Evolutionary conservation across 2,329 filamentous ascomycete genomes (phyloP), one percentile per base, ranked within the genome.

Genomic region (Aureobasidium sp.): DNA sequence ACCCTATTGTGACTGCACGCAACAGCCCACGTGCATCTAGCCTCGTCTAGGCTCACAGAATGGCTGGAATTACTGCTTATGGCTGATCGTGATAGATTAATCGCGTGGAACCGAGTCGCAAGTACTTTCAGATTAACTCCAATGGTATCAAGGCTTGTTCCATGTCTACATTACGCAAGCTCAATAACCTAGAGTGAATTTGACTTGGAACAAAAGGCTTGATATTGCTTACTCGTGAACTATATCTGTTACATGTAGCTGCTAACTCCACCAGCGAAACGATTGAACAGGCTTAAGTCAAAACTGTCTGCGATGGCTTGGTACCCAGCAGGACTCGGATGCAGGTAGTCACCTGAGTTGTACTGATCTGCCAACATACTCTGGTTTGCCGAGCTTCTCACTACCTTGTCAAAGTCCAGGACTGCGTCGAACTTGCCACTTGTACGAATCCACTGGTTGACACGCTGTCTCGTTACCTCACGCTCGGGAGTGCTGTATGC

Each of bases 271-370:
- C 65, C 47, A 32, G 62, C 63, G 59, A 68, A 69, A 11, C 60
- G 50, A 39, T 72, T 70, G 67, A 88, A 84, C 3, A 86, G 69
- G 6, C 77, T 74, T 47, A 87, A 64, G 0, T 83, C 83, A 64
- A 88, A 86, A 57, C 72, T 70, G 62, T 83, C 77, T 1, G 85
- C 85, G 67, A 89, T 74, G 1, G 77, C 76, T 69, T 83, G 78
- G 69, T 86, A 89, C 0, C 84, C 86, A 2, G 69, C 74, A 0
- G 79, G 78, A 69, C 81, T 86, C 0, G 83, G 83, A 75, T 89
- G 86, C 68, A 89, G 69, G 69, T 85, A 85, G 71, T 89, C 86
- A 0, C 86, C 86, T 0, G 80, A 79, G 66, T 88, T 80, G 65
- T 79, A 86, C 63, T 77, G 68, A 13, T 70, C 68, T 25, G 75